These are phyloP conservation scores for Lachnellula occidentalis DNA, from an alignment of 2,329 filamentous ascomycete species.

Conservation along the genomic window DNA sequence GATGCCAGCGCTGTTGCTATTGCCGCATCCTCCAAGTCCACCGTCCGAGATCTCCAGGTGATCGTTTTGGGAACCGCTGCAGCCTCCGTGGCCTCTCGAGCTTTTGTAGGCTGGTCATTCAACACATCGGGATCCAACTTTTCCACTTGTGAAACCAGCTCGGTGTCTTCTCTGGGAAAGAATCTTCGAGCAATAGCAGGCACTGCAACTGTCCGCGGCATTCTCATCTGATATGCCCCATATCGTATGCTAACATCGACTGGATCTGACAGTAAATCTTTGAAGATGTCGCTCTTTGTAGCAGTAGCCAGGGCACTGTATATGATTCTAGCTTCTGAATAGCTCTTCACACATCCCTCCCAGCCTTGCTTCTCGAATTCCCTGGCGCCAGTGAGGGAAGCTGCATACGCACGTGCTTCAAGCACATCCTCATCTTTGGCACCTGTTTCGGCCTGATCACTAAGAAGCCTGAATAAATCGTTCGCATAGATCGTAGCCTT, in stretches of 20 bases:
- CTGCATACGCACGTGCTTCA: constrained; percentile 80
- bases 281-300: constrained; percentile 71
- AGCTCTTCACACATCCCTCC: constrained; percentile 70
- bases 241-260: constrained; percentile 93
- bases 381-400: constrained; percentile 68
- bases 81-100: constrained; percentile 44
- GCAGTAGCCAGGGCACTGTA: constrained; percentile 69
- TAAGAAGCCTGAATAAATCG: constrained; percentile 60
- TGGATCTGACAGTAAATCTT: constrained; percentile 77
- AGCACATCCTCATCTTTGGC: constrained; percentile 67
- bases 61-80: constrained; percentile 66
- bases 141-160: constrained; percentile 63
- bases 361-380: constrained; percentile 86
- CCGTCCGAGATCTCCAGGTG: constrained; percentile 78
- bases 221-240: constrained; percentile 85
- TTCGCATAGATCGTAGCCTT: constrained; percentile 72
- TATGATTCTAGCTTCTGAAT: constrained; percentile 71
- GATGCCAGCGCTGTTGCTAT: constrained; percentile 79
- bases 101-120: constrained; percentile 47
- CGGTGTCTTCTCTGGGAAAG: constrained; percentile 61
- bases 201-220: constrained; percentile 79
- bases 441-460: constrained; percentile 56
- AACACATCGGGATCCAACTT: constrained; percentile 64
- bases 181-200: constrained; percentile 71
- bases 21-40: constrained; percentile 86